Percentiles rank a stretch among this genome's conserved stretches.
Evolutionary conservation across 495 filamentous ascomycete species (phyloP).

Genomic region (Penicillium fimorum): DNA sequence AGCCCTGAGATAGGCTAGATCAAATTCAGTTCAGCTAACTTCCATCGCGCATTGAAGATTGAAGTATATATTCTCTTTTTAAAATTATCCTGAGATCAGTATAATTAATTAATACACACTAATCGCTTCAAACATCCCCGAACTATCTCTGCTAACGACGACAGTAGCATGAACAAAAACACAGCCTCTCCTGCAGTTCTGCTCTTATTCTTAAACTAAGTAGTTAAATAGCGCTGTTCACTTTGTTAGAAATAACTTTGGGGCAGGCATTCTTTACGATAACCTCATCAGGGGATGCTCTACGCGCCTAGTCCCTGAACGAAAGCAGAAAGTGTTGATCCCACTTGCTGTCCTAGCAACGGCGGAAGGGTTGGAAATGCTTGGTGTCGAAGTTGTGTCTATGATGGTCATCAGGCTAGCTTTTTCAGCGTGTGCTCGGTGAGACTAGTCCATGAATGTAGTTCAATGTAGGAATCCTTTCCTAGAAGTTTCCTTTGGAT

Average conservation of each 20-base stretch:
- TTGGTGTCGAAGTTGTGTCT: conserved; percentile 19
- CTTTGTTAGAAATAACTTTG: conserved; percentile 23
- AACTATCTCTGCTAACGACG: conserved; percentile 18
- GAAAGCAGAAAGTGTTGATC: conserved; percentile 18
- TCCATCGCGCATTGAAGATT: no score
- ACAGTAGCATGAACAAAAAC: conserved; percentile 17
- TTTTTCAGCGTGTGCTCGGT: background rate
- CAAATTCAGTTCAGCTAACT: no score
- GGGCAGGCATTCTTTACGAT: conserved; percentile 32
- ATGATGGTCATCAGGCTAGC: background rate
- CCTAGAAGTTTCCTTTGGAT: conserved; percentile 12
- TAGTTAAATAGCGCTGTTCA: background rate
- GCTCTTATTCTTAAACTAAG: background rate
- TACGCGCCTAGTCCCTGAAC: conserved; percentile 18
- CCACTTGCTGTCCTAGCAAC: conserved; percentile 31
- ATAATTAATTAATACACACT: background rate
- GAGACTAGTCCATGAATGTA: conserved; percentile 6
- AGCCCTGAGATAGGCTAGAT: background rate
- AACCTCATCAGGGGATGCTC: conserved; percentile 17
- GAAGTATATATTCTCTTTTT: no score
- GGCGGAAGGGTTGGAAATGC: conserved; percentile 5
- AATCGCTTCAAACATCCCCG: background rate
- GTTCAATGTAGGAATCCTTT: conserved; percentile 20
- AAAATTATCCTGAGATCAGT: no score
- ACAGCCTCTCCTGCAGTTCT: conserved; percentile 5